A percentile compares a stretch with the other conserved stretches of the same genome.
Conservation (phyloP, 805 yeast genomes). For the Jamesozyma hellenica region DNA sequence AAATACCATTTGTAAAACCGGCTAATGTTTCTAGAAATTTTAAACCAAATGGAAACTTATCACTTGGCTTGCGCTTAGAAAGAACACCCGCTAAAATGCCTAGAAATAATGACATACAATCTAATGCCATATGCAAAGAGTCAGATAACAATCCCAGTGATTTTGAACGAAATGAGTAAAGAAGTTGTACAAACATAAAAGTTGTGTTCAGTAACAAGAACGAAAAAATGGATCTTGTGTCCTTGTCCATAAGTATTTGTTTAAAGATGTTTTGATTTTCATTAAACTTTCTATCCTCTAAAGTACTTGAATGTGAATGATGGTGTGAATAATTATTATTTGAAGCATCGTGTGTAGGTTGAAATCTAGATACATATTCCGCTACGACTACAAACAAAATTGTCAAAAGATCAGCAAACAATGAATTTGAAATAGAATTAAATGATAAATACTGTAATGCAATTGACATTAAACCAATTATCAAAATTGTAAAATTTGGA, state of each 20-base stretch:
- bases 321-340: background rate
- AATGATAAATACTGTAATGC: constrained; percentile 30
- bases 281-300: background rate
- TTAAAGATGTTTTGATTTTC: constrained; percentile 12
- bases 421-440: constrained; percentile 13
- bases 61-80: constrained; percentile 47
- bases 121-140: constrained; percentile 92
- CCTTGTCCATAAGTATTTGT: constrained; percentile 42
- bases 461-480: constrained; percentile 27
- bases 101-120: constrained; percentile 79
- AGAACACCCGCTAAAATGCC: constrained; percentile 80
- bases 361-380: constrained; percentile 8
- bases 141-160: constrained; percentile 88
- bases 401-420: constrained; percentile 9
- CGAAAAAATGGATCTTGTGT: constrained; percentile 81
- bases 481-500: constrained; percentile 14
- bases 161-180: constrained; percentile 86
- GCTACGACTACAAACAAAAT: constrained; percentile 12
- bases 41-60: constrained; percentile 80
- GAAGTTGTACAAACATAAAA: constrained; percentile 87
- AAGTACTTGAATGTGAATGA: background rate
- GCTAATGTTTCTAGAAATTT: constrained; percentile 77
- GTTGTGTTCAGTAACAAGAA: constrained; percentile 77
- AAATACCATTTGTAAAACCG: constrained; percentile 89
- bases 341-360: background rate